These are phyloP conservation scores for Rubroboletus pulcherrimus DNA, from an alignment of 768 basidiomycete genomes.

Conservation along the genomic window DNA sequence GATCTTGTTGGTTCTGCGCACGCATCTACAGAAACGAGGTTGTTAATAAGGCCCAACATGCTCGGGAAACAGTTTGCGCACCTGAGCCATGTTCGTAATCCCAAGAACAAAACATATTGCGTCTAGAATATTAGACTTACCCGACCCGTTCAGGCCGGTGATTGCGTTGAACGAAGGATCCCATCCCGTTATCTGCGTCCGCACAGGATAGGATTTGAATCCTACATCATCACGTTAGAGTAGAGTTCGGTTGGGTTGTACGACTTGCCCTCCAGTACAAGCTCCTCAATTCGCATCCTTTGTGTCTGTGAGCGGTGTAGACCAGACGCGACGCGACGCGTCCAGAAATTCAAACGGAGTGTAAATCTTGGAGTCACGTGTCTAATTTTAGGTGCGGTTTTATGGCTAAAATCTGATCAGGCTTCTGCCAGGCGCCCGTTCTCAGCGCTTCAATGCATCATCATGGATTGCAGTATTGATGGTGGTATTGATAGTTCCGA, in stretches of 20 bases:
- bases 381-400: neutral
- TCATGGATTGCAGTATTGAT: neutral
- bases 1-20: conserved; percentile 91
- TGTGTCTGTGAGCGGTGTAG: neutral
- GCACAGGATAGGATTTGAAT: conserved; percentile 97
- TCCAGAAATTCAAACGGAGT: conserved; percentile 25
- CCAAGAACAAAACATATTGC: conserved; percentile 99
- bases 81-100: conserved; percentile 94
- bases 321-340: conserved; percentile 33
- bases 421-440: conserved; percentile 3
- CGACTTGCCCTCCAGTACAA: conserved; percentile 79
- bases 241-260: neutral
- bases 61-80: conserved; percentile 30
- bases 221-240: conserved; percentile 43
- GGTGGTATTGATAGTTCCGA: neutral
- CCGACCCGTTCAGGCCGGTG: conserved; percentile 92
- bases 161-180: conserved; percentile 98
- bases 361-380: conserved; percentile 18
- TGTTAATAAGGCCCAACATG: neutral
- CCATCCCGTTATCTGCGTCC: conserved; percentile 96
- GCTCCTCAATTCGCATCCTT: conserved; percentile 89
- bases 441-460: conserved; percentile 12
- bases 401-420: neutral
- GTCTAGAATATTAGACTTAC: conserved; percentile 99
- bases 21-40: conserved; percentile 62